Percentiles rank a stretch among this genome's conserved stretches.
phyloP scores from a whole-genome alignment of 495 filamentous ascomycete genomes.

The Penicillium robsamsonii region DNA sequence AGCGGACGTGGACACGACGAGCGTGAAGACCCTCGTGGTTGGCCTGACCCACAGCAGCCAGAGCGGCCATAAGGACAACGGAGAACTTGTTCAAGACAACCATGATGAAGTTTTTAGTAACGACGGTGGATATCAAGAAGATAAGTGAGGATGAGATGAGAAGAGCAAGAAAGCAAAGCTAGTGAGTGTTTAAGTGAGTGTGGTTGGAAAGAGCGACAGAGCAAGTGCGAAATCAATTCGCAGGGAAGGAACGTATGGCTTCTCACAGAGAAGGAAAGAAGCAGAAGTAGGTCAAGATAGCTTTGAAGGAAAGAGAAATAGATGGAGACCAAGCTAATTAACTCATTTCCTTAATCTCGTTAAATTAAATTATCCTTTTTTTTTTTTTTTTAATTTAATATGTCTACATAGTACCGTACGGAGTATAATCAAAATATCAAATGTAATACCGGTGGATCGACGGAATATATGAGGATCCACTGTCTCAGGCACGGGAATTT shows the following conservation, averaged over 20 bases:
- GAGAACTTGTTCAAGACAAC: slow-evolving; percentile 48
- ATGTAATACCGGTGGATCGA: slow-evolving; percentile 7
- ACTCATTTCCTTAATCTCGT: slow-evolving; percentile 14
- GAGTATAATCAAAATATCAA: background rate
- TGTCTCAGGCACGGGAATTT: slow-evolving; percentile 12
- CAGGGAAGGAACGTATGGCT: slow-evolving; percentile 41
- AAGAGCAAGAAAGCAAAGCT: background rate
- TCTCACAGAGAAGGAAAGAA: slow-evolving; percentile 32
- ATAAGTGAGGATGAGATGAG: slow-evolving; percentile 1
- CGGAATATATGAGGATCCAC: slow-evolving; percentile 8
- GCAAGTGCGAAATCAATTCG: slow-evolving; percentile 51
- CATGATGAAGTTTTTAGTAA: slow-evolving; percentile 28
- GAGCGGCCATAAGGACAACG: slow-evolving; percentile 46
- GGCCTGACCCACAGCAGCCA: slow-evolving; percentile 46
- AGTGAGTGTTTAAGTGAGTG: background rate
- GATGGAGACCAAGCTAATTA: slow-evolving; percentile 20
- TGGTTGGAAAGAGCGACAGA: slow-evolving; percentile 21
- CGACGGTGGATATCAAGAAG: slow-evolving; percentile 33
- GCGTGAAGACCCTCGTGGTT: slow-evolving; percentile 35
- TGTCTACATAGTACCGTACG: background rate
- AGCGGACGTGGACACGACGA: slow-evolving; percentile 33
- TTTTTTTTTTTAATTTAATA: background rate
- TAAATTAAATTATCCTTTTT: slow-evolving; percentile 1
- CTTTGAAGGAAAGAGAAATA: slow-evolving; percentile 27
- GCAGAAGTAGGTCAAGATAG: slow-evolving; percentile 26